These are phyloP conservation scores for Aureobasidium sp. DNA, from an alignment of 2,329 filamentous ascomycete species.

Conservation along the genomic window DNA sequence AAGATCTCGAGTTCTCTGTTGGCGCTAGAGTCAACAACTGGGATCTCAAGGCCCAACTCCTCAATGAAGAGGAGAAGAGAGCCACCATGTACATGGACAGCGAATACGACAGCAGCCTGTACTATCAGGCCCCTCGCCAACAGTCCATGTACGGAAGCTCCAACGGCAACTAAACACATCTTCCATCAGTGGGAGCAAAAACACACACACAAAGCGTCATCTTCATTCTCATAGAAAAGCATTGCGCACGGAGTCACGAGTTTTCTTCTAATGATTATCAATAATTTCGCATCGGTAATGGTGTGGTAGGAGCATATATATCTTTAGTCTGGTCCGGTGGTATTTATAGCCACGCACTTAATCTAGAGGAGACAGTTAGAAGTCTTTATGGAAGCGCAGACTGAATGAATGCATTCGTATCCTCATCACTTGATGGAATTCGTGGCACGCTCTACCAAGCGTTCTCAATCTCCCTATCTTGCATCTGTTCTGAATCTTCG, in stretches of 20 bases:
- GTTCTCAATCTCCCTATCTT: background rate
- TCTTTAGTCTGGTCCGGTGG: background rate
- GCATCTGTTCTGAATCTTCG: background rate
- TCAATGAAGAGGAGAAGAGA: constrained; percentile 71
- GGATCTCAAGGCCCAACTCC: constrained; percentile 82
- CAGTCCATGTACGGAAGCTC: constrained; percentile 13
- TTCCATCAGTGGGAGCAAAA: background rate
- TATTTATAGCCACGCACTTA: background rate
- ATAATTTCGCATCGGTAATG: background rate
- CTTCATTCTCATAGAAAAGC: background rate
- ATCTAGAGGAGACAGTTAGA: background rate
- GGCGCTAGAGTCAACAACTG: constrained; percentile 93
- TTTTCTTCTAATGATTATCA: background rate
- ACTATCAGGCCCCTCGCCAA: constrained; percentile 25
- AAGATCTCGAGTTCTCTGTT: constrained; percentile 97
- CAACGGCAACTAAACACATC: background rate
- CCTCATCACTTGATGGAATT: background rate
- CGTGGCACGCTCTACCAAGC: background rate
- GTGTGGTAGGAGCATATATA: background rate
- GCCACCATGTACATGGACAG: constrained; percentile 64
- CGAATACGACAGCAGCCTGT: constrained; percentile 45
- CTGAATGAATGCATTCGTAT: background rate
- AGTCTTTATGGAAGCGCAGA: background rate
- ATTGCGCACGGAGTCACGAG: background rate
- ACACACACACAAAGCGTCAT: background rate